A percentile compares a stretch with the other conserved stretches of the same genome.
Conservation (phyloP, 768 basidiomycete genomes). For the Psilocybe subaeruginosa region DNA sequence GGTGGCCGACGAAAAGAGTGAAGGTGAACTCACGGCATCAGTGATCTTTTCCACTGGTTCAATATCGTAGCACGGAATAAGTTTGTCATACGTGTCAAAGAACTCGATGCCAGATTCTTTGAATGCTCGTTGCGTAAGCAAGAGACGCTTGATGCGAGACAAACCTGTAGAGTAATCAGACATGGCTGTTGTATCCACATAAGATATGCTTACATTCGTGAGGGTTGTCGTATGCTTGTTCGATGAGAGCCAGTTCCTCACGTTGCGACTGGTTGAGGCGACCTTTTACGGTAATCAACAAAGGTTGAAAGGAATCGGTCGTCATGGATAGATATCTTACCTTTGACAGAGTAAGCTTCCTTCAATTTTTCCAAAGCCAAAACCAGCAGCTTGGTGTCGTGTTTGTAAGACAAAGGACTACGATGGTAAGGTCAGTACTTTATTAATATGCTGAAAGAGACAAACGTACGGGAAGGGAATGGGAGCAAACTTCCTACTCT, state of each 20-base stretch:
- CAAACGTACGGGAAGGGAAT: constrained; percentile 91
- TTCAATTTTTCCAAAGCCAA: constrained; percentile 97
- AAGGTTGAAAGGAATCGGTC: neutral
- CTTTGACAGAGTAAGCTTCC: constrained; percentile 98
- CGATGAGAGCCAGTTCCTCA: constrained; percentile 96
- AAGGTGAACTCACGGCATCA: constrained; percentile 70
- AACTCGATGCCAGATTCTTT: constrained; percentile 98
- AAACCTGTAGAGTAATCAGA: constrained; percentile 49
- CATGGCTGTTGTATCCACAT: neutral
- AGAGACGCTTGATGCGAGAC: constrained; percentile 95
- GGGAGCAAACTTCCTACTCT: constrained; percentile 96
- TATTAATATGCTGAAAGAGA: neutral
- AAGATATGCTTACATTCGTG: constrained; percentile 76
- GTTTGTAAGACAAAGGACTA: constrained; percentile 96
- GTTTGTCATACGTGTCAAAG: constrained; percentile 97
- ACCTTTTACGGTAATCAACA: constrained; percentile 30
- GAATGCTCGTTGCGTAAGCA: constrained; percentile 97
- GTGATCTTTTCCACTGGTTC: constrained; percentile 99
- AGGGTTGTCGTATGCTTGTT: constrained; percentile 99
- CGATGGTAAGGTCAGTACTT: neutral
- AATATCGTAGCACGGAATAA: constrained; percentile 98
- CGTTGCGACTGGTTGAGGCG: constrained; percentile 98
- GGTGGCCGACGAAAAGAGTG: neutral
- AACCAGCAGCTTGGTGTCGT: constrained; percentile 97
- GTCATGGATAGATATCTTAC: constrained; percentile 21